Conservation (phyloP, 306 rosid genomes). For the Corylus americana region DNA sequence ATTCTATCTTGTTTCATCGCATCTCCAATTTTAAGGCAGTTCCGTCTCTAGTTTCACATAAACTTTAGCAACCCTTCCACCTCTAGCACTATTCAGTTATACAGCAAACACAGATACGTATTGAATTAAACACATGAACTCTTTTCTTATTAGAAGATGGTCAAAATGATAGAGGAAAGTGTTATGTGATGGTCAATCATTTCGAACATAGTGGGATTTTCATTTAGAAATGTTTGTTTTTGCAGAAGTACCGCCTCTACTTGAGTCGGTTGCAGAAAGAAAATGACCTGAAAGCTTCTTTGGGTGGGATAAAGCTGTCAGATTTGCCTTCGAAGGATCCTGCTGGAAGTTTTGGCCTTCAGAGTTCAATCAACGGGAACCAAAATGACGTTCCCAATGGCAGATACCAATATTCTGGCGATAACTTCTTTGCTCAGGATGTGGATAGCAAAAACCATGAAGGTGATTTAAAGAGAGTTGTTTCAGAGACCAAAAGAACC, state of each 20-base stretch:
- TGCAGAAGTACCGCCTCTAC: conserved; percentile 96
- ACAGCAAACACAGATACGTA: not conserved
- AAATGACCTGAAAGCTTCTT: conserved; percentile 56
- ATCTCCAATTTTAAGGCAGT: not conserved
- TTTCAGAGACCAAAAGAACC: conserved; percentile 49
- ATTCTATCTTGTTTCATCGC: not conserved
- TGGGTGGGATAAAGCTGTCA: conserved; percentile 60
- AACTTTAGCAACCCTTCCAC: not conserved
- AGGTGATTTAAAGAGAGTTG: conserved; percentile 43
- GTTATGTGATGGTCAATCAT: conserved; percentile 14
- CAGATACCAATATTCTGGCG: conserved; percentile 48
- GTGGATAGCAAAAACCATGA: conserved; percentile 44
- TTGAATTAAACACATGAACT: conserved; percentile 4
- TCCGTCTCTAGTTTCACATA: not conserved
- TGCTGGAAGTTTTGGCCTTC: conserved; percentile 48
- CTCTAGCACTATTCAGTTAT: not conserved
- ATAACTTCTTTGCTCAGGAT: conserved; percentile 39
- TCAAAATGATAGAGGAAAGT: not conserved
- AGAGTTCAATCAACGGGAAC: conserved; percentile 40
- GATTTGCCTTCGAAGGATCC: conserved; percentile 63
- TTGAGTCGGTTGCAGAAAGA: conserved; percentile 86
- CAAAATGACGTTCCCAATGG: conserved; percentile 59
- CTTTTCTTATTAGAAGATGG: not conserved
- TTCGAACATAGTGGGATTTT: conserved; percentile 24
- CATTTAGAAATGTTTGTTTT: conserved; percentile 13